Conservation (phyloP, 2,329 filamentous ascomycete genomes). For the Pseudogymnoascus sp. region DNA sequence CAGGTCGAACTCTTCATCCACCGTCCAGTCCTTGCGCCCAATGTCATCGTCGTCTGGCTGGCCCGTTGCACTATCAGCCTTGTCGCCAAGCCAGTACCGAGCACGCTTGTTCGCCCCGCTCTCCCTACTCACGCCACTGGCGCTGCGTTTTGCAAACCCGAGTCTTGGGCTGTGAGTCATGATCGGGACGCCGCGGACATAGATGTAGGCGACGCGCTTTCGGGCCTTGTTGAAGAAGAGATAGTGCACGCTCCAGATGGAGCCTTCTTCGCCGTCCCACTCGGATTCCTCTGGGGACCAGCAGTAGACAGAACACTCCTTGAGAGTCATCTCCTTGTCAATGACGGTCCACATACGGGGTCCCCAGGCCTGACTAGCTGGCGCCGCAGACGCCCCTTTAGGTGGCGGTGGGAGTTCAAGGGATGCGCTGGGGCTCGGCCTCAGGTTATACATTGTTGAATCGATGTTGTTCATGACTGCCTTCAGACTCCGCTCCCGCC, state of each 20-base stretch:
- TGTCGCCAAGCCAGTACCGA: constrained; percentile 78
- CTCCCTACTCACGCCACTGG: constrained; percentile 27
- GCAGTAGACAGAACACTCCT: constrained; percentile 81
- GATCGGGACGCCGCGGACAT: constrained; percentile 80
- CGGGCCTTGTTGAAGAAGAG: constrained; percentile 94
- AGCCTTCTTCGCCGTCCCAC: constrained; percentile 84
- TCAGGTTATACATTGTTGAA: constrained; percentile 77
- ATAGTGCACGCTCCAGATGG: constrained; percentile 92
- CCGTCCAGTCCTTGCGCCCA: constrained; percentile 23
- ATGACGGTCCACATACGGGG: constrained; percentile 87
- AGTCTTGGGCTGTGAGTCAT: constrained; percentile 56
- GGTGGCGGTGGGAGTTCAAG: constrained; percentile 32
- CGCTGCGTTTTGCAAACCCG: constrained; percentile 23
- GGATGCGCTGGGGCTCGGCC: constrained; percentile 49
- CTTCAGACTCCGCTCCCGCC: constrained; percentile 71
- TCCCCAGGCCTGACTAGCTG: constrained; percentile 63
- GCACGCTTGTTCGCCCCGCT: constrained; percentile 70
- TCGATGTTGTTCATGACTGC: constrained; percentile 83
- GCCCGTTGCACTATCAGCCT: constrained; percentile 37
- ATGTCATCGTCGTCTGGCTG: constrained; percentile 37
- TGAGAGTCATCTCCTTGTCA: constrained; percentile 88
- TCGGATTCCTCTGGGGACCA: constrained; percentile 87
- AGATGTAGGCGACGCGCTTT: constrained; percentile 91
- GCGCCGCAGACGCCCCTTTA: constrained; percentile 26
- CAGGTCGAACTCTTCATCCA: constrained; percentile 41